Percentiles rank a stretch among this genome's conserved stretches.
These are phyloP conservation scores for Hypoxylon subgilvum DNA, from an alignment of 495 filamentous ascomycete genomes.

Conservation along the genomic window DNA sequence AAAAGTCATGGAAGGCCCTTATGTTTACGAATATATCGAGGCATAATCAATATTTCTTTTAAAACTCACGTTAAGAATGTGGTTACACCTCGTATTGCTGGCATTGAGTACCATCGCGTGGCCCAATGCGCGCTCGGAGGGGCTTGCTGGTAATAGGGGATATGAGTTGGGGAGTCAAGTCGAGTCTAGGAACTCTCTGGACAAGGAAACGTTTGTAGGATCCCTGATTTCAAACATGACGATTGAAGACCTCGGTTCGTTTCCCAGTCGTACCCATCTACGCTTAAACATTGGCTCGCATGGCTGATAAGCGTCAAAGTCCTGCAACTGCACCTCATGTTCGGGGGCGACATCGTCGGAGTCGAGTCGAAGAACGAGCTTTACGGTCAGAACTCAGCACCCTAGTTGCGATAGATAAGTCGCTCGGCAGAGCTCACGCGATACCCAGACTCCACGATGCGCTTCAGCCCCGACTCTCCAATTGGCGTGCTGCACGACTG, in stretches of 20 bases:
- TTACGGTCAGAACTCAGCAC: slow-evolving; percentile 39
- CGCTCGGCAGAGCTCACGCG: slow-evolving; percentile 8
- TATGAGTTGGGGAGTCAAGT: background rate
- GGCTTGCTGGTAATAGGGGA: background rate
- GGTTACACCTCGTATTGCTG: background rate
- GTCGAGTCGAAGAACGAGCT: slow-evolving; percentile 48
- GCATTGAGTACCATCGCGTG: slow-evolving; percentile 2
- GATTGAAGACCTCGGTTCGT: slow-evolving; percentile 39
- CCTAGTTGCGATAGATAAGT: background rate
- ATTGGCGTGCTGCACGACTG: slow-evolving; percentile 44
- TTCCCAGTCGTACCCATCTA: background rate
- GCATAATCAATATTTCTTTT: background rate
- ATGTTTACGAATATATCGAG: background rate
- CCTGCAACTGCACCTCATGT: slow-evolving; percentile 53
- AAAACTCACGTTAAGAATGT: slow-evolving; percentile 4
- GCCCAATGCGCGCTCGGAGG: slow-evolving; percentile 1
- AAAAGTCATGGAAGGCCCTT: background rate
- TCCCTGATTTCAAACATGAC: slow-evolving; percentile 41
- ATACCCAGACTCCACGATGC: slow-evolving; percentile 42
- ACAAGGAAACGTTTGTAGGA: slow-evolving; percentile 36
- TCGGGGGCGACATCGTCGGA: slow-evolving; percentile 51
- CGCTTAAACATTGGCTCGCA: background rate
- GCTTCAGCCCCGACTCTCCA: slow-evolving; percentile 40
- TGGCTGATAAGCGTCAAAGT: slow-evolving; percentile 24
- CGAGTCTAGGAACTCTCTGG: background rate